Evolutionary conservation across 805 yeast species (phyloP).

Genomic region (Saturnispora kantuleensis): DNA sequence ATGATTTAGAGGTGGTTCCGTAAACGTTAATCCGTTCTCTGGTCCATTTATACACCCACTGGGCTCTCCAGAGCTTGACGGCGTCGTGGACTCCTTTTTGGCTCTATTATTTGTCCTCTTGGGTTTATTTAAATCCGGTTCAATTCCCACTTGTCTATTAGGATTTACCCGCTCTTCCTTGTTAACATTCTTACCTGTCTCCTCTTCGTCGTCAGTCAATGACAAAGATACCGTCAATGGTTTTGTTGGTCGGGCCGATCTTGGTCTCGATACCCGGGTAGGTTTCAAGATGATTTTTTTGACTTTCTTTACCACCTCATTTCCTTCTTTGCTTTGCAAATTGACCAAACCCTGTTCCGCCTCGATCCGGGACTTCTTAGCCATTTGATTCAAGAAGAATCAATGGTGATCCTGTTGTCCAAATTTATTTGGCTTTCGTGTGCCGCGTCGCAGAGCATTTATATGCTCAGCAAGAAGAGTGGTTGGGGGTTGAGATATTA

Average conservation of each 20-base stretch:
- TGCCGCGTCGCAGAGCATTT: too few species aligned
- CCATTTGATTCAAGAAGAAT: too few species aligned
- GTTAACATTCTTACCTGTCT: background rate
- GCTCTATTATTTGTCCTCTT: background rate
- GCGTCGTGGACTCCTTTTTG: background rate
- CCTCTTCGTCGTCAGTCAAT: slow-evolving; percentile 2
- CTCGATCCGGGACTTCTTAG: background rate
- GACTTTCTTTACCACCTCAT: background rate
- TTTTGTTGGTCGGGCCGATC: slow-evolving; percentile 4
- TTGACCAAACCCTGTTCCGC: background rate
- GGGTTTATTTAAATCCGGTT: background rate
- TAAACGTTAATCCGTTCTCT: slow-evolving; percentile 21
- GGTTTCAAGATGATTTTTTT: background rate
- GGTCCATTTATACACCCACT: background rate
- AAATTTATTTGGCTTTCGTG: too few species aligned
- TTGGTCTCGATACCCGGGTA: slow-evolving; percentile 2
- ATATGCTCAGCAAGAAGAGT: too few species aligned
- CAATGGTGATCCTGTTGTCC: too few species aligned
- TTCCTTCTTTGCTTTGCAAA: background rate
- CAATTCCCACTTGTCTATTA: background rate
- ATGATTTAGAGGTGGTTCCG: slow-evolving; percentile 50
- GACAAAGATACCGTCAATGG: background rate
- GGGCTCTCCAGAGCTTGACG: background rate
- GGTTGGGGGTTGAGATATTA: too few species aligned
- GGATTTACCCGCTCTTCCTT: background rate